phyloP scores from a whole-genome alignment of 1,139 yeast genomes.

The Geotrichum citri-aurantii region DNA sequence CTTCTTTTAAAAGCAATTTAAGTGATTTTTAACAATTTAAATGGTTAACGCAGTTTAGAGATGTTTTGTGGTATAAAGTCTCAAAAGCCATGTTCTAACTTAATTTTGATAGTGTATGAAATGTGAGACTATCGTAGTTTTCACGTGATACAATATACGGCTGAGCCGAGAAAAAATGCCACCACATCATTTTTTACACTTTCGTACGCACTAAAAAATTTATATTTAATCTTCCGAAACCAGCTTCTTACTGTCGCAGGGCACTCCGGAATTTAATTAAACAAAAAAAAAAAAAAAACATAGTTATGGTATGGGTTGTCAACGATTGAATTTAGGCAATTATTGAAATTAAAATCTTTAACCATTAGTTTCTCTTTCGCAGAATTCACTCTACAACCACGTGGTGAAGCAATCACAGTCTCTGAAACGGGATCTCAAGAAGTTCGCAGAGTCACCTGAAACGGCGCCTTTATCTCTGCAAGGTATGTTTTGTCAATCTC shows the following conservation, averaged over 20 bases:
- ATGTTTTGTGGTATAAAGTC: no score
- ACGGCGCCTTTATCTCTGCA: constrained; percentile 71
- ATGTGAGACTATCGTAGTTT: background rate
- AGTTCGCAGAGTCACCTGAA: constrained; percentile 60
- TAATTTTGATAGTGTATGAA: no score
- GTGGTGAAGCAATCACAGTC: constrained; percentile 80
- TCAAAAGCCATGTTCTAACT: no score
- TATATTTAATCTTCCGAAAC: background rate
- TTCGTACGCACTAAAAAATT: background rate
- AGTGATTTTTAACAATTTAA: no score
- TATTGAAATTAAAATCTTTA: background rate
- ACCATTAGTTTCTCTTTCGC: background rate
- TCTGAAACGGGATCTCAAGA: constrained; percentile 59
- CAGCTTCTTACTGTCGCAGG: background rate
- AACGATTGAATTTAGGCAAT: background rate
- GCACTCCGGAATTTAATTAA: background rate
- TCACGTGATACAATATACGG: background rate
- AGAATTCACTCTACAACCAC: constrained; percentile 82
- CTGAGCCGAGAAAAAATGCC: constrained; percentile 6
- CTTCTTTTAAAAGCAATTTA: no score
- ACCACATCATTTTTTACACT: constrained; percentile 11
- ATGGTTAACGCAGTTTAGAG: no score
- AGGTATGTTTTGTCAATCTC: constrained; percentile 35
- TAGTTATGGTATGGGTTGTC: background rate
- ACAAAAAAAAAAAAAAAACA: background rate